Percentiles rank a stretch among this genome's conserved stretches.
phyloP scores from a whole-genome alignment of 257 asterid species.

The Penstemon davidsonii region DNA sequence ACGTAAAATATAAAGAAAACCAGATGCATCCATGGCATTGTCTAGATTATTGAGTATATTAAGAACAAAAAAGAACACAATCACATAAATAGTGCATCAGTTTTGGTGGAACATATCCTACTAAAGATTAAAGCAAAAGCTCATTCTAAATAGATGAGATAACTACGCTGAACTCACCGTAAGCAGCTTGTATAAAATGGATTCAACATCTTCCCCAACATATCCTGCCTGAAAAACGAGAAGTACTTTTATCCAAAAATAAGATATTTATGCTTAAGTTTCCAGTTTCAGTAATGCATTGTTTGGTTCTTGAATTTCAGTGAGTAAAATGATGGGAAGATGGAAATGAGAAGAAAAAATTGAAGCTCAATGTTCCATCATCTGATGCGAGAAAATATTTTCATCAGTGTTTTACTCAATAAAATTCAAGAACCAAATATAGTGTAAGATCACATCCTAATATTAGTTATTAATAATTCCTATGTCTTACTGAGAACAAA shows the following conservation, averaged over 20 bases:
- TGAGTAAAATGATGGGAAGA: too few relatives aligned
- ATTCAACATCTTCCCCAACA: constrained; percentile 99
- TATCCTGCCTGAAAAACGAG: constrained; percentile 86
- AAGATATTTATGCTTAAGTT: constrained; percentile 6
- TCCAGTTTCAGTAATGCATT: background rate
- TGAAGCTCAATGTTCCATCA: too few relatives aligned
- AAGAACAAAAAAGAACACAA: constrained; percentile 3
- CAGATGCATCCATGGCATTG: constrained; percentile 5
- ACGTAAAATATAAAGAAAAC: constrained; percentile 6
- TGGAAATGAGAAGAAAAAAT: too few relatives aligned
- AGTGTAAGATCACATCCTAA: too few relatives aligned
- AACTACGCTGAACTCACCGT: constrained; percentile 43
- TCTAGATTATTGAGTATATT: background rate
- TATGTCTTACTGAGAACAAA: too few relatives aligned
- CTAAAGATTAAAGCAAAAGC: background rate
- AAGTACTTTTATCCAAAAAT: constrained; percentile 8
- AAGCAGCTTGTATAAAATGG: constrained; percentile 94
- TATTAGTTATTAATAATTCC: too few relatives aligned
- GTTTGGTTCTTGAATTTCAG: too few relatives aligned
- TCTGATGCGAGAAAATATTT: background rate
- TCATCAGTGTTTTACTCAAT: background rate
- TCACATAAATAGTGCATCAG: constrained; percentile 8
- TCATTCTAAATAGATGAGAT: constrained; percentile 4
- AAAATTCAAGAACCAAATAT: background rate
- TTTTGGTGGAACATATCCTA: background rate